Percentiles rank a stretch among this genome's conserved stretches.
Evolutionary conservation across 2,329 filamentous ascomycete genomes (phyloP).

Genomic region (Didymosphaeria variabile): DNA sequence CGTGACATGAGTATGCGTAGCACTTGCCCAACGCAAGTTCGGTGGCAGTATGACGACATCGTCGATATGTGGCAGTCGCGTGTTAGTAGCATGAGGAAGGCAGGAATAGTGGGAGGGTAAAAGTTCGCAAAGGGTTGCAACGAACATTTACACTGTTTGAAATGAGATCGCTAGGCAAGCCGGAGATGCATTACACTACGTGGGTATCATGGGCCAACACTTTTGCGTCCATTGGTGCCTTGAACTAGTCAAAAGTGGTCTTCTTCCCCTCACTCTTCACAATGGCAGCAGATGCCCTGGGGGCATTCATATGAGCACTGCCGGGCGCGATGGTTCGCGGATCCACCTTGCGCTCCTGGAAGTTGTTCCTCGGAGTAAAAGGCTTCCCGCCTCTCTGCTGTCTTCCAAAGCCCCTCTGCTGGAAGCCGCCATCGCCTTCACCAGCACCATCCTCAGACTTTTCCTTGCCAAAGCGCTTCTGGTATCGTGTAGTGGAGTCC

Average conservation of each 20-base stretch:
- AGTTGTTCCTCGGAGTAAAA: constrained; percentile 22
- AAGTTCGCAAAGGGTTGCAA: no score
- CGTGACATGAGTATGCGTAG: not conserved
- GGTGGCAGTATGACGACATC: not conserved
- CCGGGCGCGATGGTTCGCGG: constrained; percentile 56
- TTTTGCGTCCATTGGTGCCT: not conserved
- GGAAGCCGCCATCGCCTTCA: constrained; percentile 42
- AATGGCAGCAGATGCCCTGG: constrained; percentile 78
- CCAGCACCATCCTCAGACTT: constrained; percentile 45
- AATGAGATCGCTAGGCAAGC: not conserved
- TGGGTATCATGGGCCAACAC: constrained; percentile 11
- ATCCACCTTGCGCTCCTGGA: constrained; percentile 50
- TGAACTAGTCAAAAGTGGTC: constrained; percentile 72
- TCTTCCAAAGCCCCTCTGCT: constrained; percentile 16
- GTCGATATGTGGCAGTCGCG: not conserved
- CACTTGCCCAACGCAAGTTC: not conserved
- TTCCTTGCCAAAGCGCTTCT: constrained; percentile 89
- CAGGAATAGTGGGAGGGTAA: not conserved
- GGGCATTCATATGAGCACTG: constrained; percentile 56
- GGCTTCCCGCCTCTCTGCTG: constrained; percentile 38
- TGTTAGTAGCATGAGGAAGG: not conserved
- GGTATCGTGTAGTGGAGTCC: constrained; percentile 86
- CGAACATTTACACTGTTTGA: no score
- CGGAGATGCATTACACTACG: constrained; percentile 4
- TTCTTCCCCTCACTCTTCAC: constrained; percentile 83